phyloP scores from a whole-genome alignment of 306 rosid species.

The Cercis canadensis region DNA sequence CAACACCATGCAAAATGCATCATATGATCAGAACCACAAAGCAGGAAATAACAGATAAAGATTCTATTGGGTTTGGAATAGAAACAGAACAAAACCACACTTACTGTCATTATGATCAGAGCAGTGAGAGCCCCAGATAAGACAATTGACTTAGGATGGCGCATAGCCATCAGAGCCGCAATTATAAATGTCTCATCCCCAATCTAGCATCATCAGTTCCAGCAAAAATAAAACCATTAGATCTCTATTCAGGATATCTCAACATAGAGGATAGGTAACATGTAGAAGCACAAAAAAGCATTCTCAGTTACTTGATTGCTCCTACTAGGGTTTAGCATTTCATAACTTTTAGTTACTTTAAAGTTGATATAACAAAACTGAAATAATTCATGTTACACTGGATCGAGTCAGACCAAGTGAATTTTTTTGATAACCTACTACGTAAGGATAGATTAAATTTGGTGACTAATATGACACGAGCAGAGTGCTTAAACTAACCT shows the following conservation, averaged over 20 bases:
- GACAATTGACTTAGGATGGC: conserved; percentile 95
- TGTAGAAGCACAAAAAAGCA: conserved; percentile 29
- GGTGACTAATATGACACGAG: not conserved
- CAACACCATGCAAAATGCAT: conserved; percentile 34
- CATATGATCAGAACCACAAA: conserved; percentile 32
- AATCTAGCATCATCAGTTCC: conserved; percentile 64
- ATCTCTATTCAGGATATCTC: not conserved
- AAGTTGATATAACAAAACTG: not conserved
- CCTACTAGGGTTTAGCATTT: conserved; percentile 12
- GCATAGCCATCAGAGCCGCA: conserved; percentile 99
- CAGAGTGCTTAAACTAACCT: conserved; percentile 62
- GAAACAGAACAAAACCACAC: conserved; percentile 1
- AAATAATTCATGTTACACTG: conserved; percentile 11
- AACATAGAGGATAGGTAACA: conserved; percentile 21
- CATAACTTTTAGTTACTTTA: conserved; percentile 2
- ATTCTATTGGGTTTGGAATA: not conserved
- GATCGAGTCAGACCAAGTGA: too few species aligned
- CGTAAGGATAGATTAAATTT: not conserved
- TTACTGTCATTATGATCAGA: conserved; percentile 91
- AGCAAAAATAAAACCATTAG: conserved; percentile 27
- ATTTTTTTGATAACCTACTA: conserved; percentile 5
- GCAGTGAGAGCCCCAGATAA: conserved; percentile 93
- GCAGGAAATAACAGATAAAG: not conserved
- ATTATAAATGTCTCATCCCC: conserved; percentile 99
- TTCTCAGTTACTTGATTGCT: conserved; percentile 17